Evolutionary conservation across 2,329 filamentous ascomycete species (phyloP).

Genomic region (Cercospora sp.): DNA sequence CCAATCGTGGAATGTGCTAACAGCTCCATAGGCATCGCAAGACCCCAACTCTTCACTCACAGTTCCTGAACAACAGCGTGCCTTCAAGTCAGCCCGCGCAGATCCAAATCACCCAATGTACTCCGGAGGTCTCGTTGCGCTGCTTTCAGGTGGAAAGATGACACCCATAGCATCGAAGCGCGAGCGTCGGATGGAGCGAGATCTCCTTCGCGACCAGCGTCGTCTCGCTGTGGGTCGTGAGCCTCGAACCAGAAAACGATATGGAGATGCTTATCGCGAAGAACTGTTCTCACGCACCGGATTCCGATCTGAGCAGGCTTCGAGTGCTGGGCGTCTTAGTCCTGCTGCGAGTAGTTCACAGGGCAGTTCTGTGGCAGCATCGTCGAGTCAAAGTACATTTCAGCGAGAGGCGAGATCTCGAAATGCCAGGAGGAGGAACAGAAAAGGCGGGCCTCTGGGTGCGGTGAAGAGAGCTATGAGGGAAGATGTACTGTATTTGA

Average conservation of each 20-base stretch:
- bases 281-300: slow-evolving; percentile 13
- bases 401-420: not conserved
- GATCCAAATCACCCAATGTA: slow-evolving; percentile 56
- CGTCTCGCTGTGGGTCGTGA: slow-evolving; percentile 18
- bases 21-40: slow-evolving; percentile 31
- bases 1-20: slow-evolving; percentile 36
- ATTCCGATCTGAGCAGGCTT: not conserved
- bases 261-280: slow-evolving; percentile 20
- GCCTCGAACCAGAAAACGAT: slow-evolving; percentile 10
- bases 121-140: slow-evolving; percentile 50
- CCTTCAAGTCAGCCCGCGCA: slow-evolving; percentile 52
- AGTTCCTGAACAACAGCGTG: slow-evolving; percentile 36
- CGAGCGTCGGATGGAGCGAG: slow-evolving; percentile 18
- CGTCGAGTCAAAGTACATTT: not conserved
- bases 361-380: not conserved
- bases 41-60: slow-evolving; percentile 47
- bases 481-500: slow-evolving; percentile 50
- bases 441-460: slow-evolving; percentile 49
- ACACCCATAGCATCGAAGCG: slow-evolving; percentile 24
- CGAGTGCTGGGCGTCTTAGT: not conserved
- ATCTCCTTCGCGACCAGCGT: slow-evolving; percentile 13
- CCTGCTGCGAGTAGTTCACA: not conserved
- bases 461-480: slow-evolving; percentile 23
- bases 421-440: slow-evolving; percentile 4
- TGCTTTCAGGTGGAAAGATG: slow-evolving; percentile 51